Base-by-base conservation (phyloP, 768 basidiomycete species). In the Favolaschia claudopus region DNA sequence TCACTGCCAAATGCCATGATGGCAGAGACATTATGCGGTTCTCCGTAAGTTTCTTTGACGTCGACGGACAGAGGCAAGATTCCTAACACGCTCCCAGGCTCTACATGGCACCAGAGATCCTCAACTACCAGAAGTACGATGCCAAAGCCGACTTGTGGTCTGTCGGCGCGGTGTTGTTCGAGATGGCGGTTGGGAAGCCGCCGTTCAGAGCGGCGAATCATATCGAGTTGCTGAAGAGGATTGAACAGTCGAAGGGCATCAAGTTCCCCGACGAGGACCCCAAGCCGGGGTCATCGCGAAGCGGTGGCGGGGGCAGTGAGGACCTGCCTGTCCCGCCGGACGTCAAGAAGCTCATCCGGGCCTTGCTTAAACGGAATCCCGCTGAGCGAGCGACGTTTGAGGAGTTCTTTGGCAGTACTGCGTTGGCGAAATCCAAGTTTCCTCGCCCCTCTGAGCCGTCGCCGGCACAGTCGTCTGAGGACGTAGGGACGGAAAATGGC, bases 41-140 rank as follows among this genome's bases (percentile, higher is more conserved):
- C 95, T 13, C 97, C 96, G 89, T 96, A 70, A 75, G 93, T 85
- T 29, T 8, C 19, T 1, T 24, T 13, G 7, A 20, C 39, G n/a
- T 42, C 9, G 27, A 48, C 36, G 22, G 1, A 42, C 24, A 3
- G 39, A 40, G 45, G 46, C 19, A n/a, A n/a, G 12, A 32, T 47
- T 42, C 28, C 47, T 63, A 39, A 62, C 2, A 22, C 34, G 34
- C 20, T 22, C 19, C 7, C 54, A 95, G 94, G 44, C 76, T 99
- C 28, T 99, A 99, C 77, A 99, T 99, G 97, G 97, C 97, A 0
- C 97, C 97, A 0, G 97, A 99, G 75, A 99, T 99, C 67, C 78
- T 99, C 12, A 87, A 93, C 15, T 97, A 97, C 72, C 91, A 99
- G 76, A 96, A 96, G 71, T 99, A 99, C 74, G 95, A 97, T 72